Conservation (phyloP, 345 rosid species). For the Acer campestre region DNA sequence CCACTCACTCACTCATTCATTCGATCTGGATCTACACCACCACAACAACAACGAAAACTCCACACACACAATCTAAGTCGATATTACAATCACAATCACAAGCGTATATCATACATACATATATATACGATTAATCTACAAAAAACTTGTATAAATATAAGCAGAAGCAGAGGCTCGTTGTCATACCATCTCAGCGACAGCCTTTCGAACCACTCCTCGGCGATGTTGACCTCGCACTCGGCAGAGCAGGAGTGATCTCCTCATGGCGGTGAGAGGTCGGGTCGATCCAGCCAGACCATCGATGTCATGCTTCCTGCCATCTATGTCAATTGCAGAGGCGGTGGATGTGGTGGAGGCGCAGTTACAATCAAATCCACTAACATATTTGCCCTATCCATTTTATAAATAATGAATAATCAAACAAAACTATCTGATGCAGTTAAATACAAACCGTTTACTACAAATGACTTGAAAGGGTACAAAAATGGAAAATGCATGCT, state of each 20-base stretch:
- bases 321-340: too few species aligned
- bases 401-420: not conserved
- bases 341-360: too few species aligned
- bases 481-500: not conserved
- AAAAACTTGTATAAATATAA: not conserved
- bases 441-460: not conserved
- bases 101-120: not conserved
- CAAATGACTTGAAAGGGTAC: not conserved
- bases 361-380: not conserved
- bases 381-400: not conserved
- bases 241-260: too few species aligned
- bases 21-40: slow-evolving; percentile 57
- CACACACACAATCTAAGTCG: not conserved
- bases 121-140: slow-evolving; percentile 3
- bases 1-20: not conserved
- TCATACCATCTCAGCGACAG: too few species aligned
- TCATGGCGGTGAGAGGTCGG: too few species aligned
- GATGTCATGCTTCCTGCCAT: too few species aligned
- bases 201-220: too few species aligned
- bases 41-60: not conserved
- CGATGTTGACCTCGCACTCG: too few species aligned
- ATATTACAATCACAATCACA: slow-evolving; percentile 5
- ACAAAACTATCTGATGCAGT: not conserved
- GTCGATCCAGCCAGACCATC: too few species aligned
- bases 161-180: not conserved